phyloP scores from a whole-genome alignment of 805 yeast genomes.

The Metschnikowia drakensbergensis region DNA sequence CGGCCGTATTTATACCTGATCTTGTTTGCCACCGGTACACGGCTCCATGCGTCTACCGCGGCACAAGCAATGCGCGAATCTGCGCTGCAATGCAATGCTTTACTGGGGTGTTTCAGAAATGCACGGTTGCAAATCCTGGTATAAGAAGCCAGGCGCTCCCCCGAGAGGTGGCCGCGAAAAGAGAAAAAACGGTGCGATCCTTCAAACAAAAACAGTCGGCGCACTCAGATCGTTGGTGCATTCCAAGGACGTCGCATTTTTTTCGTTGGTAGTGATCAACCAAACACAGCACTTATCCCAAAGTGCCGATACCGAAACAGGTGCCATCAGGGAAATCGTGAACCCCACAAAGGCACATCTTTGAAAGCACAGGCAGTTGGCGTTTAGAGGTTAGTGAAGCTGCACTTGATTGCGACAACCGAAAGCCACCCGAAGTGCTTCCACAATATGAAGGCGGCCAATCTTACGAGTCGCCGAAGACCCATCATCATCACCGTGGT shows the following conservation, averaged over 20 bases:
- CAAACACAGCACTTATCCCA: background rate
- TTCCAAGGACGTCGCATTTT: conserved; percentile 2
- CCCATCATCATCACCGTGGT: conserved; percentile 26
- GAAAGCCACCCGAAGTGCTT: background rate
- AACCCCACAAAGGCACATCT: background rate
- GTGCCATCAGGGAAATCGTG: background rate
- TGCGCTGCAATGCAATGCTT: background rate
- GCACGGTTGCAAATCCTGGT: conserved; percentile 1
- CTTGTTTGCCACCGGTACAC: background rate
- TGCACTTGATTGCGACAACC: background rate
- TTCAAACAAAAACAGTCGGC: background rate
- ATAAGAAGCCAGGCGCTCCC: background rate
- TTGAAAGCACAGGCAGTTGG: background rate
- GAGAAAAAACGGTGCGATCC: background rate
- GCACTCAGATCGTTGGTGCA: conserved; percentile 1
- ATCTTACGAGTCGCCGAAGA: conserved; percentile 23
- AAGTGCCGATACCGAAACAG: too few species aligned
- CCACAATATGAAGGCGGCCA: conserved; percentile 12
- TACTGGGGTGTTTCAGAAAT: background rate
- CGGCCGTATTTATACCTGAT: background rate
- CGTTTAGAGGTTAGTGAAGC: background rate
- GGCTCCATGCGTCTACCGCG: background rate
- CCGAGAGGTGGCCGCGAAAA: background rate
- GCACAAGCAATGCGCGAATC: background rate
- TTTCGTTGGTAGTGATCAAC: background rate